Evolutionary conservation across 139 green algal genomes (phyloP), one percentile per base, ranked within the genome.

Genomic region (Tetradesmus obliquus): DNA sequence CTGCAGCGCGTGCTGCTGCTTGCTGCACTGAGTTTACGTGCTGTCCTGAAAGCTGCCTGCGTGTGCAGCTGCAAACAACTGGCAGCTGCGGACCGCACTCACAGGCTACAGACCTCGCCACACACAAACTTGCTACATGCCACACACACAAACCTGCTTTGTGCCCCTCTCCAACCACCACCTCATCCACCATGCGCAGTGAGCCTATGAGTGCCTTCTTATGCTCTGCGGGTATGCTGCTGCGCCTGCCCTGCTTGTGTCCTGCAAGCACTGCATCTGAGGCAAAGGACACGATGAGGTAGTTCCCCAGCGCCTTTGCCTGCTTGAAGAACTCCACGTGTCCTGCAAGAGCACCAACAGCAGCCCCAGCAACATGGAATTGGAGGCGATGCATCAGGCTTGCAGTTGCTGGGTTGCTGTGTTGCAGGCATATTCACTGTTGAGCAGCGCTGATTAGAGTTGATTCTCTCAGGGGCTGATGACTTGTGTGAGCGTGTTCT

Each of bases 271-370:
- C 90, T 45, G 17, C 84, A 19, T 94, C 92, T 17, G 60, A 79
- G 22, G 92, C 92, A 87, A 94, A 92, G n/a, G 51, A 90, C 6
- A 94, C 92, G 5, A 88, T 66, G 45, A 94, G 88, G 74, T 81
- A 79, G n/a, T 91, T 84, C 9, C 92, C 92, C n/a, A 92, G 55
- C 0, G 72, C 82, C n/a, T 74, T 85, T 5, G 88, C 92, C 62
- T 94, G 91, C 66, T 22, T 55, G 24, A 89, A 94, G 79, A 94
- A 94, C 66, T 92, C 89, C 22, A 94, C 22, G 51, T 94, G 92
- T 6, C 92, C 90, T 17, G 74, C 90, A 88, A 88, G 90, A 6
- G 91, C 76, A 83, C 5, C 76, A 83, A 12, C 76, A 83, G 8
- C 76, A 83, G n/a, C 79, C 54, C 10, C 79, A 84, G 3, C 79